Evolutionary conservation across 495 filamentous ascomycete genomes (phyloP).

Genomic region (Neurospora terricola): DNA sequence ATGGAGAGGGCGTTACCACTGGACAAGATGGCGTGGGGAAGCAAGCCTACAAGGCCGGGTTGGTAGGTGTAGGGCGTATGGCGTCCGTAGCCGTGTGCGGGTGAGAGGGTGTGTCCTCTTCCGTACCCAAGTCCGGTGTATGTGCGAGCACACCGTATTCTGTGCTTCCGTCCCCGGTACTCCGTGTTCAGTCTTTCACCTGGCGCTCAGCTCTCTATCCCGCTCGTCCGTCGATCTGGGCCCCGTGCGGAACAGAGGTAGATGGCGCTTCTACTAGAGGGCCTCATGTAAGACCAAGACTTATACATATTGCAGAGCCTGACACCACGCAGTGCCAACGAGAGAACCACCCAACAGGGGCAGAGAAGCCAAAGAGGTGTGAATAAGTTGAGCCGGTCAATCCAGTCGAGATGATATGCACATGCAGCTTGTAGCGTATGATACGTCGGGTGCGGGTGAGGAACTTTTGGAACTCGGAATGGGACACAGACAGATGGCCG

Average conservation of each 20-base stretch:
- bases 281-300: background rate
- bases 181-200: background rate
- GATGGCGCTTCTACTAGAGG: background rate
- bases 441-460: background rate
- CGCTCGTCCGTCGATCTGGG: background rate
- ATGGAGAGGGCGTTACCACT: conserved; percentile 9
- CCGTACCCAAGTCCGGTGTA: background rate
- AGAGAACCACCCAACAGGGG: background rate
- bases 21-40: background rate
- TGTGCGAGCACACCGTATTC: background rate
- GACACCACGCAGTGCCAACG: background rate
- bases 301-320: background rate
- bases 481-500: background rate
- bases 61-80: background rate
- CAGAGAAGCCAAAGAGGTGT: background rate
- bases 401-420: background rate
- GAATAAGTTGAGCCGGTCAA: background rate
- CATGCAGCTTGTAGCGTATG: background rate
- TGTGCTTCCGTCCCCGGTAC: background rate
- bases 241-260: background rate
- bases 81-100: background rate
- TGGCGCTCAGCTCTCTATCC: background rate
- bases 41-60: background rate
- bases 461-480: background rate
- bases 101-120: background rate